Base-by-base conservation (phyloP, 176 grass and related monocot genomes). In the Lolium perenne region DNA sequence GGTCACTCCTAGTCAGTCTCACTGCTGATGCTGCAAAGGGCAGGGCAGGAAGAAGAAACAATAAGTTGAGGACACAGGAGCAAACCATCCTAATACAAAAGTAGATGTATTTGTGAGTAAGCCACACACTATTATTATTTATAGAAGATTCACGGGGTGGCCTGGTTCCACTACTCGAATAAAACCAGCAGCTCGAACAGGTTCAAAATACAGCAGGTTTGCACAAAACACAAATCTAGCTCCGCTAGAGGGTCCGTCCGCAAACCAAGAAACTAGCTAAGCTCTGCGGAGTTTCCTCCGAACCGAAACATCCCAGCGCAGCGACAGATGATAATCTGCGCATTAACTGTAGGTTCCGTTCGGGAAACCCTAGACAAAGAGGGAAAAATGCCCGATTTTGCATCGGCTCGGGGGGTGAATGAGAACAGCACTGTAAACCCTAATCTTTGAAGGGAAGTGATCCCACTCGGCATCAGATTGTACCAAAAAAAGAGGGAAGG, bases 21-120 rank as follows among this genome's bases (percentile, higher is more conserved):
- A 69, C 35, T 66, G 38, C 49, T 57, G 4, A 13, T 50, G 20
- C 11, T 81, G 66, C 61, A 16, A 6, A 38, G 56, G 47, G 7
- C 41, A 38, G 56, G 47, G 7, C 41, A 65, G 16, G 47, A 20
- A 57, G 22, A 80, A 49, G 51, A 60, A 71, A 79, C 13, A 68
- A 10, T 38, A 20, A 20, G 66, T 17, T 69, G 16, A 69, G 66
- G 66, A 40, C 35, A 1, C 35, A 75, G 32, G 32, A 35, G 50
- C 23, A 75, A 75, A 53, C 72, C 20, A 3, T 29, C 47, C 48
- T 75, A 53, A 17, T 48, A 48, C 71, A 74, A 49, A 74, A 74
- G 46, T 25, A 49, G 15, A 23, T 8, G 49, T 0, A 49, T 23
- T 48, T 8, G 14, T 69, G 66, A 69, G 66, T 20, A 41, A 69